Conservation (phyloP, 176 grass and related monocot genomes). For the Phoenix dactylifera region DNA sequence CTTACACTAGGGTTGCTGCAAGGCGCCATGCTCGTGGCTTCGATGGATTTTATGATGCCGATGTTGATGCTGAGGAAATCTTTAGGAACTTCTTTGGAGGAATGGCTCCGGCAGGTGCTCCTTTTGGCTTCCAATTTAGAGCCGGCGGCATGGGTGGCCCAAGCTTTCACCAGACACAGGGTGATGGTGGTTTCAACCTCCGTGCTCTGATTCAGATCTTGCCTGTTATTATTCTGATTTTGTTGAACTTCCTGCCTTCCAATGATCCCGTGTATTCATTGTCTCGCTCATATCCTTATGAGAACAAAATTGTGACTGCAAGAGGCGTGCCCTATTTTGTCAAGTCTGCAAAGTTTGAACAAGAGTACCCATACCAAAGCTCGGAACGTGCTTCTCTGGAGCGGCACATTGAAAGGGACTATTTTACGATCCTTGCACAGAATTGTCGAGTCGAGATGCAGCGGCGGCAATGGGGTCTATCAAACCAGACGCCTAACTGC, state of each 20-base stretch:
- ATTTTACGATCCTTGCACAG: conserved; percentile 47
- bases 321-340: conserved; percentile 67
- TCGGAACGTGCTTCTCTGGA: conserved; percentile 47
- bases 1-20: conserved; percentile 30
- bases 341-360: conserved; percentile 67
- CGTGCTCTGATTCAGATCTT: conserved; percentile 76
- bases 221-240: conserved; percentile 59
- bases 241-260: conserved; percentile 76
- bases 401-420: conserved; percentile 70
- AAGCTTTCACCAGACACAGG: conserved; percentile 11
- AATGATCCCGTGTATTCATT: conserved; percentile 74
- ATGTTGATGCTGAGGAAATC: conserved; percentile 92
- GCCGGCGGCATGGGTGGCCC: conserved; percentile 32
- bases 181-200: conserved; percentile 38
- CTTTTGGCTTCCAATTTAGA: conserved; percentile 66
- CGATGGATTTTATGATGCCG: conserved; percentile 57
- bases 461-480: conserved; percentile 71
- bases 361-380: conserved; percentile 78
- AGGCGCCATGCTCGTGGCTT: conserved; percentile 22
- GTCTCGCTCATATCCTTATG: conserved; percentile 42
- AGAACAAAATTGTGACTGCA: conserved; percentile 57
- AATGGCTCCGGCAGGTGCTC: conserved; percentile 54
- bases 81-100: conserved; percentile 93
- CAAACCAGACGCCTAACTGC: conserved; percentile 60
- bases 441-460: conserved; percentile 83